Evolutionary conservation across 2,329 filamentous ascomycete species (phyloP).

Genomic region (Fusarium subglutinans): DNA sequence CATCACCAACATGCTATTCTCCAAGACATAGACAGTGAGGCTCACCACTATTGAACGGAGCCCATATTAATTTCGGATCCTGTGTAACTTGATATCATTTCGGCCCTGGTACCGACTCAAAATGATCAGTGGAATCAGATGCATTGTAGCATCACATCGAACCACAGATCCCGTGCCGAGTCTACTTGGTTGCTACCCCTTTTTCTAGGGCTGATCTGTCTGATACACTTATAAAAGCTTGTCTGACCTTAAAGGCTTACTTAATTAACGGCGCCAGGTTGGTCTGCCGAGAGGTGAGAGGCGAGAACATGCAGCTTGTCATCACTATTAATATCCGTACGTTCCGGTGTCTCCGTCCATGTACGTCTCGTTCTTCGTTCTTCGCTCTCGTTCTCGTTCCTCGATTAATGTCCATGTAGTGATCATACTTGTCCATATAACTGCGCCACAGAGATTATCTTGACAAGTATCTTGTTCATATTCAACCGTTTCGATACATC

Average conservation of each 20-base stretch:
- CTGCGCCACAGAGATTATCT: not conserved
- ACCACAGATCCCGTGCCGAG: not conserved
- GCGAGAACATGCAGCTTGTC: not conserved
- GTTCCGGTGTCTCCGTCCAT: slow-evolving; percentile 7
- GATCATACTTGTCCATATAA: not conserved
- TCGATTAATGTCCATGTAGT: not conserved
- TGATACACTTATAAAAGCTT: slow-evolving; percentile 25
- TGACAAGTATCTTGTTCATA: not conserved
- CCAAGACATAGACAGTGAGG: not conserved
- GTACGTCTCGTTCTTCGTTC: not conserved
- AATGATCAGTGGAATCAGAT: not conserved
- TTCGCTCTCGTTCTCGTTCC: not conserved
- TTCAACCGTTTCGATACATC: not conserved
- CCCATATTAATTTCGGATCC: accelerated
- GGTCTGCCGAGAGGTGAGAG: not conserved
- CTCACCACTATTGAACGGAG: not conserved
- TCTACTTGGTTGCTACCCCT: not conserved
- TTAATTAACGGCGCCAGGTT: not conserved
- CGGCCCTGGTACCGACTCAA: not conserved
- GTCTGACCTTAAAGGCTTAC: not conserved
- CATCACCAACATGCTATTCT: not conserved
- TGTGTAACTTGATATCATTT: not conserved
- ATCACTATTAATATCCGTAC: slow-evolving; percentile 11
- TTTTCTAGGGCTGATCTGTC: slow-evolving; percentile 19
- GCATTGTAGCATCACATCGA: not conserved